Conservation (phyloP, 176 grass and related monocot genomes). For the Sorghum bicolor region DNA sequence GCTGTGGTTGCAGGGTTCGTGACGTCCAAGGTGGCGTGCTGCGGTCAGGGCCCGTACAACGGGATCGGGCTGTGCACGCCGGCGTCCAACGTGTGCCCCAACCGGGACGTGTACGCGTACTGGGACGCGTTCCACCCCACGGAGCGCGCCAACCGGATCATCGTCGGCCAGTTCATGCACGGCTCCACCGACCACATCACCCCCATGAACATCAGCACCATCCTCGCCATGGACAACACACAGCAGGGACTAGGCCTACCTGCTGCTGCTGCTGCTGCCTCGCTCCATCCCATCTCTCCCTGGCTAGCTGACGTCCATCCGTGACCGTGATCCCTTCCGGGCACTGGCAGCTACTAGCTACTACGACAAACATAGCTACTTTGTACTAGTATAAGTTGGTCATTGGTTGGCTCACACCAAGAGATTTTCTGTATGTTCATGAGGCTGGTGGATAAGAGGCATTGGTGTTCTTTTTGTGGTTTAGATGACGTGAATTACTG, state of each 20-base stretch:
- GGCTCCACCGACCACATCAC: slow-evolving; percentile 77
- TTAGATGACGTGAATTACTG: not conserved
- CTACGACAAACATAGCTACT: not conserved
- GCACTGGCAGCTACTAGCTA: not conserved
- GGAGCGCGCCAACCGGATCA: slow-evolving; percentile 85
- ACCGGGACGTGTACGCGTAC: slow-evolving; percentile 70
- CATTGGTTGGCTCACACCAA: not conserved
- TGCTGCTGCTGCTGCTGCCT: not conserved
- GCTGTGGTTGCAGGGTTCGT: slow-evolving; percentile 53
- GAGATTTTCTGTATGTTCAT: not conserved
- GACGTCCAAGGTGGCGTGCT: slow-evolving; percentile 84
- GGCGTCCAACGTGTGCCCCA: slow-evolving; percentile 75
- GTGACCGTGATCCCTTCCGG: too few species aligned
- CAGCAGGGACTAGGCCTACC: not conserved
- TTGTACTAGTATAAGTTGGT: not conserved
- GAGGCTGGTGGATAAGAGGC: not conserved
- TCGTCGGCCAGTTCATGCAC: slow-evolving; percentile 77
- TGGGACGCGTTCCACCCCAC: slow-evolving; percentile 91
- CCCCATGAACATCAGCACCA: slow-evolving; percentile 96
- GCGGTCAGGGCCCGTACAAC: slow-evolving; percentile 91
- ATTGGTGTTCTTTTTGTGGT: slow-evolving; percentile 3
- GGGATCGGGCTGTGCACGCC: slow-evolving; percentile 75
- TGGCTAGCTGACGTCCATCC: too few species aligned
- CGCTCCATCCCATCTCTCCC: too few species aligned
- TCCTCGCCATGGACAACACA: slow-evolving; percentile 79